phyloP scores from a whole-genome alignment of 192 early-diverging fungal genomes.

The Entomortierella beljakovae region DNA sequence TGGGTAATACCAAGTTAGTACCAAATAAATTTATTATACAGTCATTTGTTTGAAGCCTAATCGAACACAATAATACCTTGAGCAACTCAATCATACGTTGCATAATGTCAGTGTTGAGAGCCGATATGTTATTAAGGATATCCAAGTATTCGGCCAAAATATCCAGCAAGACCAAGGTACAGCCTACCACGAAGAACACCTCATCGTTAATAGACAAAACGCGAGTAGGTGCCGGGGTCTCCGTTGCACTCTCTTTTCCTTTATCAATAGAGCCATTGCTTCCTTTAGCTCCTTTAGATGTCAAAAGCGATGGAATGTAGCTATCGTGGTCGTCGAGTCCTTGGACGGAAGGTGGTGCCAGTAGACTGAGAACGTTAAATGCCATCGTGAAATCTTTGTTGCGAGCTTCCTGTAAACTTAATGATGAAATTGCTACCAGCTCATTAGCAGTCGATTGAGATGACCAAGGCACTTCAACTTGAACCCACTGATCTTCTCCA shows the following conservation, averaged over 20 bases:
- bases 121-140: conserved; percentile 83
- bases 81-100: conserved; percentile 89
- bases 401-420: conserved; percentile 56
- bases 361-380: conserved; percentile 34
- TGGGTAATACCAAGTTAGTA: not conserved
- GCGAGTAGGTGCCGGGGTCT: conserved; percentile 57
- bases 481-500: conserved; percentile 98
- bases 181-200: conserved; percentile 89
- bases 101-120: conserved; percentile 86
- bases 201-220: conserved; percentile 80
- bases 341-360: conserved; percentile 27
- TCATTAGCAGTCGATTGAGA: conserved; percentile 89
- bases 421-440: conserved; percentile 65
- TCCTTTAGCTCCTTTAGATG: conserved; percentile 13
- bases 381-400: conserved; percentile 52
- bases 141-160: conserved; percentile 93
- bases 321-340: conserved; percentile 25
- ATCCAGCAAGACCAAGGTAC: conserved; percentile 89
- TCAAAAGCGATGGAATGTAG: conserved; percentile 8
- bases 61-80: conserved; percentile 62
- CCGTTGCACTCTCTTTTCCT: conserved; percentile 29
- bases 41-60: too few species aligned
- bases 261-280: conserved; percentile 14
- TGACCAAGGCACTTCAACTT: conserved; percentile 92
- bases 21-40: not conserved